Percentiles rank a stretch among this genome's conserved stretches.
phyloP scores from a whole-genome alignment of 768 basidiomycete species.

The Coprinopsis sp. region DNA sequence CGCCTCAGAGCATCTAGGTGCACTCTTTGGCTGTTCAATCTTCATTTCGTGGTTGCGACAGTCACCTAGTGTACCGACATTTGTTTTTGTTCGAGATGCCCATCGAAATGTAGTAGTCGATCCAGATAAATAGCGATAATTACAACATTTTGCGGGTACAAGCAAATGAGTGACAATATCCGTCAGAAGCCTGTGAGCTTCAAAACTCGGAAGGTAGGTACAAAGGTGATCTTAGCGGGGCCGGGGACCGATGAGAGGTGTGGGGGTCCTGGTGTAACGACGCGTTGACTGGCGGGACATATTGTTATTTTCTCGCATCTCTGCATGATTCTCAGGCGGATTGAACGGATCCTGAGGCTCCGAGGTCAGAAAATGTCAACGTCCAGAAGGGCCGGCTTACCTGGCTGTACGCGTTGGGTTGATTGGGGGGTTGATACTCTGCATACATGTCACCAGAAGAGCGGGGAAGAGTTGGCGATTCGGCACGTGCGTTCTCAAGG shows the following conservation, averaged over 20 bases:
- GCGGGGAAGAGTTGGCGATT: not conserved
- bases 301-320: not conserved
- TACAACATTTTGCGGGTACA: too few species aligned
- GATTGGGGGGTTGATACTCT: too few species aligned
- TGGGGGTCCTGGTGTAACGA: not conserved
- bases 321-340: not conserved
- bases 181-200: too few species aligned
- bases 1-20: conserved; percentile 55
- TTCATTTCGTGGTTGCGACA: conserved; percentile 40
- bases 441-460: not conserved
- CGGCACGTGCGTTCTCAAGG: not conserved
- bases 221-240: not conserved
- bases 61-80: conserved; percentile 64
- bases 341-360: not conserved
- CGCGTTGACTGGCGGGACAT: not conserved
- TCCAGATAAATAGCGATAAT: not conserved
- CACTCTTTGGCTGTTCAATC: conserved; percentile 53
- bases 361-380: too few species aligned
- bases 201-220: too few species aligned
- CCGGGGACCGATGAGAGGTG: not conserved
- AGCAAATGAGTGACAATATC: too few species aligned
- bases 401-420: too few species aligned
- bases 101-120: too few species aligned
- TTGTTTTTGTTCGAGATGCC: not conserved
- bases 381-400: too few species aligned